phyloP scores from a whole-genome alignment of 2,329 filamentous ascomycete genomes.

The Alternaria ventricosa region DNA sequence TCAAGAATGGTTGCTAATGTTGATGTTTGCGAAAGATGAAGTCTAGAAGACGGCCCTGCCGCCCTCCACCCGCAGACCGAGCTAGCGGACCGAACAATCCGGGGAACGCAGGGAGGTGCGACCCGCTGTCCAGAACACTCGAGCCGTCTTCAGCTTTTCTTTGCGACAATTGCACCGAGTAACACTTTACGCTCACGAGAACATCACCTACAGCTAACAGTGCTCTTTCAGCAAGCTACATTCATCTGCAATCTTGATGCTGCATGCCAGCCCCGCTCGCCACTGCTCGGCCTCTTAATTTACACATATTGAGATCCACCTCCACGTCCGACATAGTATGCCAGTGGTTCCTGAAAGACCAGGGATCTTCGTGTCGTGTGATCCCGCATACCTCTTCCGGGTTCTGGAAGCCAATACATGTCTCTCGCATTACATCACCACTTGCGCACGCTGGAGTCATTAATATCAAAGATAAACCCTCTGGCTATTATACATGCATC shows the following conservation, averaged over 20 bases:
- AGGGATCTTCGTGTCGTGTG: constrained; percentile 7
- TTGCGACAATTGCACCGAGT: not conserved
- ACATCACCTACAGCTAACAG: not conserved
- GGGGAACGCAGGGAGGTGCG: constrained; percentile 2
- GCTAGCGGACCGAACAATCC: constrained; percentile 17
- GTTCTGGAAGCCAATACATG: not conserved
- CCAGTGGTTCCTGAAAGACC: not conserved
- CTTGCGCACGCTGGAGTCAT: constrained; percentile 2
- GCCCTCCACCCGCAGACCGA: not conserved
- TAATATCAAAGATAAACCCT: constrained; percentile 17
- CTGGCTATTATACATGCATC: constrained; percentile 38
- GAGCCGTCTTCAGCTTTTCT: not conserved
- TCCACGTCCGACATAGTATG: not conserved
- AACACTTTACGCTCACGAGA: not conserved
- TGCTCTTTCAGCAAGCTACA: not conserved
- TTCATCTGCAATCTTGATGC: not conserved
- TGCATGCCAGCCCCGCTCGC: not conserved
- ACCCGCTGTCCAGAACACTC: not conserved
- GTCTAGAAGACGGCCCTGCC: not conserved
- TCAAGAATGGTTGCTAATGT: not conserved
- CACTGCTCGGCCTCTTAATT: not conserved
- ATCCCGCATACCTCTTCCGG: not conserved
- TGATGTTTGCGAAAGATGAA: not conserved
- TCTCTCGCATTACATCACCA: not conserved
- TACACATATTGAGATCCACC: constrained; percentile 11